Base-by-base conservation (phyloP, 768 basidiomycete species). In the Clitopilus hobsonii region DNA sequence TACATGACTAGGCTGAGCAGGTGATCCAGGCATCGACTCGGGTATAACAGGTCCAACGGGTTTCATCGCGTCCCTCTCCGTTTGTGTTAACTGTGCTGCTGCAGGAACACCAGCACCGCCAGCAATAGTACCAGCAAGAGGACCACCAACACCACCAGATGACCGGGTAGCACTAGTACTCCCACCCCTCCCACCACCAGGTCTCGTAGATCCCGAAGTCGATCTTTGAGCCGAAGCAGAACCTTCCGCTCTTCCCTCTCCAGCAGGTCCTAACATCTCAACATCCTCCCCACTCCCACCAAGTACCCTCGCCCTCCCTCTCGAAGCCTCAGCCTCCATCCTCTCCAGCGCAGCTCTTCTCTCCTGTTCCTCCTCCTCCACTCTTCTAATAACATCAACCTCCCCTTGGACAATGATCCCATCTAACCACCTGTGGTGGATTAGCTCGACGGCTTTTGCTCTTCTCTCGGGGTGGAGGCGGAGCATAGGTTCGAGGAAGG, bases 401-500 rank as follows among this genome's bases (percentile, higher is more conserved):
- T 97, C 94, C 36, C 94, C 94, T 66, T 93, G 91, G 0, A 97
- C 94, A 22, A 86, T 80, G 22, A 92, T 74, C 4, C 84, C 88
- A 13, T 89, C 88, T 6, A 98, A 75, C 94, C 95, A 98, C 32
- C 80, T 77, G 66, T 98, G 94, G 58, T 89, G 85, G 4, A 83
- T 80, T 61, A 97, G 79, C 57, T 97, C 94, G n/a, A 78, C 71
- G 0, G 96, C 95, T 56, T 86, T 87, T 0, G 94, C 94, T 24
- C 96, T 84, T 61, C 89, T 86, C 58, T 95, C 94, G 0, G 95
- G 90, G 63, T 89, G 84, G 18, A 97, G 81, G 25, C 90, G 78
- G 7, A 99, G 78, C 96, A 98, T 97, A 3, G 94, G 94, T 11
- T 76, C 77, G 13, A 96, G 74, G 79, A 97, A 95, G 1, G 83